Evolutionary conservation across 116 monocot species (phyloP).

Genomic region (Zostera marina): DNA sequence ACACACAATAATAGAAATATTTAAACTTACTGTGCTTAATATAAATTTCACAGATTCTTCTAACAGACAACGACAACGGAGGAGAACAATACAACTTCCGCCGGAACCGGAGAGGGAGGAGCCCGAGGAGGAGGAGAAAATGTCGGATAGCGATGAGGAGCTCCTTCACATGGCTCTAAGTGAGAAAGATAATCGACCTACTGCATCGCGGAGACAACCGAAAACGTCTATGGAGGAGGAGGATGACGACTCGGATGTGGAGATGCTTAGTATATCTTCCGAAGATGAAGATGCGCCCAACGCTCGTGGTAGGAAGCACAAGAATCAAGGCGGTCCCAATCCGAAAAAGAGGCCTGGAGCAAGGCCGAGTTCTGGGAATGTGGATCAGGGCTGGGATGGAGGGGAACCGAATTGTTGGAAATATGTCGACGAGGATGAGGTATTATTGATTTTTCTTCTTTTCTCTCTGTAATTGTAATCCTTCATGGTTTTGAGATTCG

Average conservation of each 20-base stretch:
- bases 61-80: too few species aligned
- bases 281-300: slow-evolving; percentile 72
- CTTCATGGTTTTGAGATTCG: too few species aligned
- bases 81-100: too few species aligned
- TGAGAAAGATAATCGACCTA: background rate
- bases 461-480: background rate
- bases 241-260: slow-evolving; percentile 94
- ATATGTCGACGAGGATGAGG: slow-evolving; percentile 84
- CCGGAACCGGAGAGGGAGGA: too few species aligned
- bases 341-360: slow-evolving; percentile 1
- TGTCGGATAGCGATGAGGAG: too few species aligned
- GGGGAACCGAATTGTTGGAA: slow-evolving; percentile 88
- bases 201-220: slow-evolving; percentile 12
- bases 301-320: slow-evolving; percentile 18
- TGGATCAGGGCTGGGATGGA: slow-evolving; percentile 48
- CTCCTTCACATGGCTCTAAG: too few species aligned
- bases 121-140: too few species aligned
- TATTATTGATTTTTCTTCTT: slow-evolving; percentile 9
- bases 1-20: too few species aligned
- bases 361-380: slow-evolving; percentile 11
- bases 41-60: too few species aligned
- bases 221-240: slow-evolving; percentile 24
- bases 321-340: background rate
- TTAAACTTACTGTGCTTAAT: too few species aligned
- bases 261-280: slow-evolving; percentile 87